Evolutionary conservation across 164 flowering plant genomes (phyloP).

Genomic region (Saururus chinensis): DNA sequence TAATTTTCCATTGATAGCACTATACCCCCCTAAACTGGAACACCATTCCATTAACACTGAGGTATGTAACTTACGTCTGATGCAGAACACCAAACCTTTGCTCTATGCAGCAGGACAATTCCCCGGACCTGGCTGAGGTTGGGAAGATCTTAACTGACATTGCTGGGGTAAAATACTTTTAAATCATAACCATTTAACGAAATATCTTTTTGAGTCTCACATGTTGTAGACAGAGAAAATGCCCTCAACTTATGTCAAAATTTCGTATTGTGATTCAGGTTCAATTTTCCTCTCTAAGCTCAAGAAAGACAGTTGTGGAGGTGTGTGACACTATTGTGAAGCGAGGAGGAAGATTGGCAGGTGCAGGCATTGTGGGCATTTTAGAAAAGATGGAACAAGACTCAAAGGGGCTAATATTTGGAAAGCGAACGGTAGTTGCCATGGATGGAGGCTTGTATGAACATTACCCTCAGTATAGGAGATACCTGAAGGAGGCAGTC

Average conservation of each 20-base stretch:
- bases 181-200: background rate
- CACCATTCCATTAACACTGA: background rate
- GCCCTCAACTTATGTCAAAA: background rate
- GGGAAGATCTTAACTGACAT: conserved; percentile 35
- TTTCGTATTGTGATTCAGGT: conserved; percentile 22
- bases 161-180: conserved; percentile 36
- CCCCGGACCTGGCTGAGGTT: conserved; percentile 43
- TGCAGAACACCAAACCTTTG: conserved; percentile 62
- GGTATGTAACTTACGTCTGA: background rate
- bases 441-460: conserved; percentile 89
- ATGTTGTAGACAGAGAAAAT: background rate
- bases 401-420: conserved; percentile 39
- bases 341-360: conserved; percentile 76
- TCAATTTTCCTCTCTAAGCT: conserved; percentile 20
- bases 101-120: conserved; percentile 66
- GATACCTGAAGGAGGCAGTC: conserved; percentile 58
- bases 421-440: conserved; percentile 75
- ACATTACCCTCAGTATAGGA: conserved; percentile 64
- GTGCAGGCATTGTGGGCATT: conserved; percentile 90
- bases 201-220: background rate
- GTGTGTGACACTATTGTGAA: conserved; percentile 66
- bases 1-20: background rate
- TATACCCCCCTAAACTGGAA: background rate
- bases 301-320: conserved; percentile 44
- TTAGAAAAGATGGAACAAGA: conserved; percentile 78